Percentiles rank a stretch among this genome's conserved stretches.
phyloP scores from a whole-genome alignment of 441 rosid species.

The Macaranga tanarius region DNA sequence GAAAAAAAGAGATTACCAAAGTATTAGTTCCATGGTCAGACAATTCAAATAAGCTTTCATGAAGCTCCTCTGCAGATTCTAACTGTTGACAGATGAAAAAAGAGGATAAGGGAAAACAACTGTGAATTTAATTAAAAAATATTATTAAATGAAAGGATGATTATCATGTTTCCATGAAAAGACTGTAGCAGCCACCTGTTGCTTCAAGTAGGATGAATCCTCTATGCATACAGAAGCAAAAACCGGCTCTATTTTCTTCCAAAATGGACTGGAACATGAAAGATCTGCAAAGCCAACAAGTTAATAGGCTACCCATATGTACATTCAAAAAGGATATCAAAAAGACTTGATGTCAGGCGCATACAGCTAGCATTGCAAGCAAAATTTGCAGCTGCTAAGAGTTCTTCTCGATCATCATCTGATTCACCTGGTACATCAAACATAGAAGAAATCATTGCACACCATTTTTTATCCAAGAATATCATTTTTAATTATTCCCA shows the following conservation, averaged over 20 bases:
- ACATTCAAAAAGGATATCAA: background rate
- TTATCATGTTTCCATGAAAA: slow-evolving; percentile 13
- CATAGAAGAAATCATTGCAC: slow-evolving; percentile 7
- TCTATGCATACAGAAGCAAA: slow-evolving; percentile 43
- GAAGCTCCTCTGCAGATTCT: slow-evolving; percentile 32
- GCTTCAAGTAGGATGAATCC: slow-evolving; percentile 43
- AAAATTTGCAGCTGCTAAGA: slow-evolving; percentile 53
- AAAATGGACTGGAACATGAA: slow-evolving; percentile 46
- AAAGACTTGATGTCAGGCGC: slow-evolving; percentile 20
- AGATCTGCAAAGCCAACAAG: slow-evolving; percentile 40
- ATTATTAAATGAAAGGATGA: slow-evolving; percentile 2
- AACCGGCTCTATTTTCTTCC: slow-evolving; percentile 49
- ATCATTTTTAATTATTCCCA: background rate
- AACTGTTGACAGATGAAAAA: slow-evolving; percentile 35
- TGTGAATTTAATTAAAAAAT: slow-evolving; percentile 12
- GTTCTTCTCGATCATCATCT: slow-evolving; percentile 58
- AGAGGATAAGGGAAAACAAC: background rate
- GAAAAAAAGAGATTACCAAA: slow-evolving; percentile 20
- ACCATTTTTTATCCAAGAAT: slow-evolving; percentile 8
- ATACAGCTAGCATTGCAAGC: slow-evolving; percentile 54
- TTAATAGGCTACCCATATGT: background rate
- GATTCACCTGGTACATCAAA: slow-evolving; percentile 42
- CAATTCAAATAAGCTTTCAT: slow-evolving; percentile 27
- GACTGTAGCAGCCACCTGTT: slow-evolving; percentile 41
- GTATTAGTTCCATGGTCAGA: slow-evolving; percentile 22